These are phyloP conservation scores for Massariosphaeria phaeospora DNA, from an alignment of 495 filamentous ascomycete species.

Conservation along the genomic window DNA sequence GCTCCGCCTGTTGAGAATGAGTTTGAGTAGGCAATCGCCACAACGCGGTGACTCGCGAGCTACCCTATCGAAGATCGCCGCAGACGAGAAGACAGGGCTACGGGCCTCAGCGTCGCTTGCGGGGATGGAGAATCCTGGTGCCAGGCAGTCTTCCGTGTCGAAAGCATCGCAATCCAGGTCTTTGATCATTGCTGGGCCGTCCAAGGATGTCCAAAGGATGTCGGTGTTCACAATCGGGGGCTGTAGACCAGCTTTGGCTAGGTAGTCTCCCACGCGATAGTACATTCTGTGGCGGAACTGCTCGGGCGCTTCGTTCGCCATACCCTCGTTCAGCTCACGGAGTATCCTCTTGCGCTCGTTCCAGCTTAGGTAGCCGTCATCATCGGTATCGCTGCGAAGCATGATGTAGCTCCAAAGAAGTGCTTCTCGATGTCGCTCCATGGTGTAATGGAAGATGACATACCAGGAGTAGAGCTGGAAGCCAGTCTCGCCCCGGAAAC, in stretches of 20 bases:
- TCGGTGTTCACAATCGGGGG: constrained; percentile 43
- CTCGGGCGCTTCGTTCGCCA: constrained; percentile 36
- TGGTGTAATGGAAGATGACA: constrained; percentile 44
- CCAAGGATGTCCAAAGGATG: constrained; percentile 44
- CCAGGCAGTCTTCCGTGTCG: constrained; percentile 42
- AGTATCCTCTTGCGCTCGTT: constrained; percentile 39
- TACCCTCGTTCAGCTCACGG: constrained; percentile 37
- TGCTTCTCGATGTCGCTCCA: constrained; percentile 44
- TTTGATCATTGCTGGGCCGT: constrained; percentile 42
- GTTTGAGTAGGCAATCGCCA: constrained; percentile 44
- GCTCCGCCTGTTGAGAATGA: constrained; percentile 37
- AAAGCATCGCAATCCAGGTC: constrained; percentile 42
- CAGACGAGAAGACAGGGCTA: constrained; percentile 40
- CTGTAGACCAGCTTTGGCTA: constrained; percentile 40
- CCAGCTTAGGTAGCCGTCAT: constrained; percentile 43
- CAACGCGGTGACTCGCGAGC: constrained; percentile 40
- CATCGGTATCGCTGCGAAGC: constrained; percentile 40
- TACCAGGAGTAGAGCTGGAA: constrained; percentile 46
- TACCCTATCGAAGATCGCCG: constrained; percentile 41
- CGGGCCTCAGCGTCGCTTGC: constrained; percentile 36
- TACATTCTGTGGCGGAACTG: constrained; percentile 37
- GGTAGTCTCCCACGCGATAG: constrained; percentile 38
- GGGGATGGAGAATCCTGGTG: constrained; percentile 40
- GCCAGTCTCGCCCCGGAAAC: constrained; percentile 43
- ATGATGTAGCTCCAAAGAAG: constrained; percentile 46